Percentiles rank a stretch among this genome's conserved stretches.
These are phyloP conservation scores for Cryptosporidium tyzzeri DNA, from an alignment of 169 alveolate genomes.

Conservation along the genomic window DNA sequence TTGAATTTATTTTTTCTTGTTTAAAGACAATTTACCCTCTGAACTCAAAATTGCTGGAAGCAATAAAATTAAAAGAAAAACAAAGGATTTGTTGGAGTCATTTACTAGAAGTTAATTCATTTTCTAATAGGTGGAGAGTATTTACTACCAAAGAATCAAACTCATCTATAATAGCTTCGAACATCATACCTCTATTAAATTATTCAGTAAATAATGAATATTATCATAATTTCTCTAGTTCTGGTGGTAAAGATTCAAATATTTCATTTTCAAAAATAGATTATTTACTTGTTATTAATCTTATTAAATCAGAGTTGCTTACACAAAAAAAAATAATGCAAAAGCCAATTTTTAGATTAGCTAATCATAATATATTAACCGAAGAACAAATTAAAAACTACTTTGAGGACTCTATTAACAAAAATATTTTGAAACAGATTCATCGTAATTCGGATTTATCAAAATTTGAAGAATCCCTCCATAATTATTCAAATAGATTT, in stretches of 20 bases:
- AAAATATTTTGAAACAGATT: constrained; percentile 14
- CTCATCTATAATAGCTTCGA: neutral
- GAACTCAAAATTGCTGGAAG: constrained; percentile 54
- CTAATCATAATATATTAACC: neutral
- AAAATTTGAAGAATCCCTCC: neutral
- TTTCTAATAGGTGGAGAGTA: constrained; percentile 38
- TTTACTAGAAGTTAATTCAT: neutral
- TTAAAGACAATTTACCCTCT: constrained; percentile 40
- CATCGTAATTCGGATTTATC: constrained; percentile 1
- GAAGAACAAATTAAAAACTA: neutral
- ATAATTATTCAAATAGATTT: neutral
- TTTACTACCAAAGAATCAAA: neutral
- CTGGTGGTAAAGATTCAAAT: neutral
- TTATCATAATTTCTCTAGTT: neutral
- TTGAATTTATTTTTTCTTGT: constrained; percentile 52
- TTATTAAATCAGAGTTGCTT: constrained; percentile 38
- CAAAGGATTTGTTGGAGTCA: constrained; percentile 60
- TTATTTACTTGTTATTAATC: constrained; percentile 13
- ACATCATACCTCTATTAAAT: neutral
- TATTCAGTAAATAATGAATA: neutral
- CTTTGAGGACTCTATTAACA: constrained; percentile 8
- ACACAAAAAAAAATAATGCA: constrained; percentile 5
- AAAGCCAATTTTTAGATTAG: neutral
- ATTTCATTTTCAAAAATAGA: neutral
- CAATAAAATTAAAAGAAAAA: constrained; percentile 17